Evolutionary conservation across 2,329 filamentous ascomycete species (phyloP).

Genomic region (Mycosphaerella sp.): DNA sequence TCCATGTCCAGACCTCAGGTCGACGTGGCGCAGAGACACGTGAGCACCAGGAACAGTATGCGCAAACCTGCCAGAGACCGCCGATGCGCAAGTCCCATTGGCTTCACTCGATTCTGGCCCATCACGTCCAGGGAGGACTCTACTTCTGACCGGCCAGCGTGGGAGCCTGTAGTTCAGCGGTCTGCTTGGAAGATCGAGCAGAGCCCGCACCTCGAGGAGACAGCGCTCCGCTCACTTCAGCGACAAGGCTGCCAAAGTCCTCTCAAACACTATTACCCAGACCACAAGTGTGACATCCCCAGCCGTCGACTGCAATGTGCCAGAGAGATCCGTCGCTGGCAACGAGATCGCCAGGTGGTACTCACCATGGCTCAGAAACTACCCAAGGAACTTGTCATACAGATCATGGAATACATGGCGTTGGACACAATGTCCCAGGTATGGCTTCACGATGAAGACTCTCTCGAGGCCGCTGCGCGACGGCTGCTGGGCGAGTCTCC

Average conservation of each 20-base stretch:
- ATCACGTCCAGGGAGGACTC: too few species aligned
- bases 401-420: constrained; percentile 13
- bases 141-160: constrained; percentile 1
- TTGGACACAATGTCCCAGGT: constrained; percentile 5
- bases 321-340: constrained; percentile 11
- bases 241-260: constrained; percentile 15
- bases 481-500: constrained; percentile 9
- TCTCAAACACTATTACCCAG: constrained; percentile 7
- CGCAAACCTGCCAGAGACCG: too few species aligned
- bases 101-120: too few species aligned
- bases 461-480: constrained; percentile 3
- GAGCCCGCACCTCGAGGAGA: constrained; percentile 7
- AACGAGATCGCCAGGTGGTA: constrained; percentile 9
- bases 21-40: too few species aligned
- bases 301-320: constrained; percentile 10
- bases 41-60: too few species aligned
- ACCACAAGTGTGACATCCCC: constrained; percentile 14
- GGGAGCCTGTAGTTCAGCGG: constrained; percentile 12
- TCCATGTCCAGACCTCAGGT: too few species aligned
- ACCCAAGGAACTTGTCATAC: constrained; percentile 14
- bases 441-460: neutral
- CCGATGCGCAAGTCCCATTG: too few species aligned
- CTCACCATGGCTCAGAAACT: constrained; percentile 10
- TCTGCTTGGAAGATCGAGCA: constrained; percentile 7
- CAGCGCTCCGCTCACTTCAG: constrained; percentile 10